Evolutionary conservation across 2,329 filamentous ascomycete genomes (phyloP).

Genomic region (Plectosphaerella plurivora): DNA sequence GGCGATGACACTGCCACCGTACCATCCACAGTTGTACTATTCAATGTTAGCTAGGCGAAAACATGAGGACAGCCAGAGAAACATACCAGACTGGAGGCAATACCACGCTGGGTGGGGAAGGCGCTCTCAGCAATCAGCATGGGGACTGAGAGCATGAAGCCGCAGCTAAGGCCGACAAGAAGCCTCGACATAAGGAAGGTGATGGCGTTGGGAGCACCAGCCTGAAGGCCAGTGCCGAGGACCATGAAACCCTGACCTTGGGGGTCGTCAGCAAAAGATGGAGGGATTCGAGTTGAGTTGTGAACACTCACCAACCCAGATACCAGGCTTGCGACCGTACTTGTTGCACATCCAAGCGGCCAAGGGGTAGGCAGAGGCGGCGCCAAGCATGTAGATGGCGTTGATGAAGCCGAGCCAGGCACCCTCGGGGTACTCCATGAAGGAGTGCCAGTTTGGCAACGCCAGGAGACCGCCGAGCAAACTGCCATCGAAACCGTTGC

Average conservation of each 20-base stretch:
- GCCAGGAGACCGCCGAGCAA: conserved; percentile 42
- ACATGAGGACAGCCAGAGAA: neutral
- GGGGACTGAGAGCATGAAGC: conserved; percentile 21
- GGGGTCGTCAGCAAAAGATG: too few relatives aligned
- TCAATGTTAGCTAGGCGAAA: too few relatives aligned
- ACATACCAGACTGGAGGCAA: conserved; percentile 5
- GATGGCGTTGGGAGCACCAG: conserved; percentile 11
- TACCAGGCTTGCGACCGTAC: conserved; percentile 7
- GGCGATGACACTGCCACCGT: conserved; percentile 29
- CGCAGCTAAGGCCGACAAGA: conserved; percentile 25
- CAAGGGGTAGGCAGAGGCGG: conserved; percentile 20
- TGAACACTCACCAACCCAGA: conserved; percentile 5
- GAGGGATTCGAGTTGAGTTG: too few relatives aligned
- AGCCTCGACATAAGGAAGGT: conserved; percentile 27
- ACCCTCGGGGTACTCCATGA: conserved; percentile 31
- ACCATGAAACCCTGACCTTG: neutral
- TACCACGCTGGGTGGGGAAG: conserved; percentile 18
- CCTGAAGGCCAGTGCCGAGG: conserved; percentile 17
- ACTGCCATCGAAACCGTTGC: conserved; percentile 29
- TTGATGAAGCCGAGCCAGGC: conserved; percentile 31
- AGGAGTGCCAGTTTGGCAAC: conserved; percentile 32
- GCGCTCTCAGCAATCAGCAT: conserved; percentile 29
- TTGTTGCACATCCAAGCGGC: conserved; percentile 27
- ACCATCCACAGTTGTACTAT: conserved; percentile 24
- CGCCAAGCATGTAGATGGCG: conserved; percentile 31